phyloP scores from a whole-genome alignment of 169 alveolate genomes.

The Haemoproteus tartakovskyi region DNA sequence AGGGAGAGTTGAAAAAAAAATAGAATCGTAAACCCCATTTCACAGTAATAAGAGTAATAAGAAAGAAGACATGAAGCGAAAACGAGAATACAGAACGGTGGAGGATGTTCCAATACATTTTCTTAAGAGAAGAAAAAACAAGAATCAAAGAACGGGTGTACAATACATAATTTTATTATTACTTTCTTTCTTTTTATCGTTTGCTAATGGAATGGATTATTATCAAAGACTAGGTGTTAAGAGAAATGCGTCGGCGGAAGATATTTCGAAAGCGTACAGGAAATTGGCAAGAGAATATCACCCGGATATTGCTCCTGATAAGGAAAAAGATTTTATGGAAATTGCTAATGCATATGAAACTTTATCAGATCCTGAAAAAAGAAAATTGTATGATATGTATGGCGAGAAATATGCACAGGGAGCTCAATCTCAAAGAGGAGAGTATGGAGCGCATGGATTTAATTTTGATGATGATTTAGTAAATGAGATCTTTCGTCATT shows the following conservation, averaged over 20 bases:
- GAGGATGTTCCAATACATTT: constrained; percentile 6
- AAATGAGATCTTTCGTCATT: constrained; percentile 80
- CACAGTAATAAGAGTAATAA: no score
- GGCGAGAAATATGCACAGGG: constrained; percentile 93
- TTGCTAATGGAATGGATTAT: constrained; percentile 75
- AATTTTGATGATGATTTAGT: constrained; percentile 79
- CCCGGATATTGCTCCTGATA: constrained; percentile 89
- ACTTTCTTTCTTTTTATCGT: constrained; percentile 35
- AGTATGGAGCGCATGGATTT: constrained; percentile 69
- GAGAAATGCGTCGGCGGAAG: constrained; percentile 84
- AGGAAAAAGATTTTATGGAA: constrained; percentile 85
- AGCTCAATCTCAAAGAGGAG: constrained; percentile 63
- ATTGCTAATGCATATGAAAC: constrained; percentile 93
- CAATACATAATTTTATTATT: constrained; percentile 20
- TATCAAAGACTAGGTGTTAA: constrained; percentile 84
- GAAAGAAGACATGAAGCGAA: no score
- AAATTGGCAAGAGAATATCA: constrained; percentile 88
- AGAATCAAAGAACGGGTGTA: constrained; percentile 10
- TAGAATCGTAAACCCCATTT: no score
- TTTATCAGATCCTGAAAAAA: constrained; percentile 86
- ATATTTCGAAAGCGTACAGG: constrained; percentile 92
- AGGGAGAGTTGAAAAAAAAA: no score
- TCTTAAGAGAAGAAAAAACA: constrained; percentile 19
- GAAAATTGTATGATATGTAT: constrained; percentile 87
- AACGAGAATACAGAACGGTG: not conserved